phyloP scores from a whole-genome alignment of 2,329 filamentous ascomycete species.

The Venturia oleaginea region DNA sequence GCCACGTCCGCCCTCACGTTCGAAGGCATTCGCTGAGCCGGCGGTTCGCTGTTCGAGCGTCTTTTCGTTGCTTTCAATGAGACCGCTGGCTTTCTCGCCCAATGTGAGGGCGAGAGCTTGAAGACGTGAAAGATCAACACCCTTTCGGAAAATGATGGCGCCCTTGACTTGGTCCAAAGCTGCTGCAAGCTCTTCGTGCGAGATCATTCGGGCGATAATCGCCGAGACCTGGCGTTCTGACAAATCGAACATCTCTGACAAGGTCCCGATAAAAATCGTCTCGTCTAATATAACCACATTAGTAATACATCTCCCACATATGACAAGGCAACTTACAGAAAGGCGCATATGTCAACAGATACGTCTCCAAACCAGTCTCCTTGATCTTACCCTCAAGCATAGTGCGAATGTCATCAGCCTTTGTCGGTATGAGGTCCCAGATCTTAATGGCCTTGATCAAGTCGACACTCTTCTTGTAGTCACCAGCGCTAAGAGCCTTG shows the following conservation, averaged over 20 bases:
- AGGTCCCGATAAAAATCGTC: constrained; percentile 76
- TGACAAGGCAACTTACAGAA: constrained; percentile 61
- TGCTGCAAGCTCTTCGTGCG: constrained; percentile 92
- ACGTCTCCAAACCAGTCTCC: constrained; percentile 94
- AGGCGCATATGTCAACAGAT: constrained; percentile 97
- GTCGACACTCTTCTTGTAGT: constrained; percentile 94
- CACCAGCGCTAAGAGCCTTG: constrained; percentile 89
- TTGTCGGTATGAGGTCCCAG: constrained; percentile 86
- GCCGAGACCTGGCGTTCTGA: constrained; percentile 84
- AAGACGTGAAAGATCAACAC: constrained; percentile 90
- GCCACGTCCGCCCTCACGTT: constrained; percentile 76
- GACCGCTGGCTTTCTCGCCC: constrained; percentile 88
- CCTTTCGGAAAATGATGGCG: constrained; percentile 98
- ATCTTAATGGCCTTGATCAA: constrained; percentile 99
- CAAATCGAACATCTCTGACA: constrained; percentile 93
- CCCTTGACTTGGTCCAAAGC: constrained; percentile 96
- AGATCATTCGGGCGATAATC: constrained; percentile 98
- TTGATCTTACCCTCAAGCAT: constrained; percentile 99
- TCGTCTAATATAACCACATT: constrained; percentile 46
- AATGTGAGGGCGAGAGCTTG: constrained; percentile 91
- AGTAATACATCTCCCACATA: neutral
- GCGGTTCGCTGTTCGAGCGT: constrained; percentile 95
- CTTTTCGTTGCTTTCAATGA: constrained; percentile 96
- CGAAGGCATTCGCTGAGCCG: constrained; percentile 90
- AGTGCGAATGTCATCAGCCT: constrained; percentile 83